Base-by-base conservation (phyloP, 225 moss, liverwort and hornwort species). In the Sphagnum contortum region DNA sequence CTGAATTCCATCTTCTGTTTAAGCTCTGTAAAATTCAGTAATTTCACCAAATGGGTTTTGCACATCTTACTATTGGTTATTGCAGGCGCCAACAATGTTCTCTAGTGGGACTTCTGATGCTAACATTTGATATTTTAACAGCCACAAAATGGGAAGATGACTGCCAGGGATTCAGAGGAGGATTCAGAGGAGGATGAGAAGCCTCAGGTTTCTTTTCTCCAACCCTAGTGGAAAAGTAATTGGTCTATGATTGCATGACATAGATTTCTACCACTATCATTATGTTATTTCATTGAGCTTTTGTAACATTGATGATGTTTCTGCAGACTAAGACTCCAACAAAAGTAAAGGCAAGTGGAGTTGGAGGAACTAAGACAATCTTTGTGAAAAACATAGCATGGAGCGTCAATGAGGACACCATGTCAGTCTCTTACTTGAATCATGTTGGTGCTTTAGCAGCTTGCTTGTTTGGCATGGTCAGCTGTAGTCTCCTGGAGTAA, bases 361-460 rank as follows among this genome's bases (percentile, higher is more conserved):
- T 69, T 8, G 88, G 73, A 68, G 93, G 93, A 44, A 86, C 80
- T 76, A 88, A 72, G 55, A 98, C 96, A 1, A 61, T 98, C 4
- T 93, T 92, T 44, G 80, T 98, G 66, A 89, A 83, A 75, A 98
- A 98, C 60, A 58, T 98, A 68, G 87, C 93, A 1, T 98, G 91
- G 91, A 87, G 82, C 4, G 80, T 66, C 0, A 68, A 57, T 4
- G 51, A 72, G 29, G 96, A 92, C 44, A 57, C 44, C 6, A 73
- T 98, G 96, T 95, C 71, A 66, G 86, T 72, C 29, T 29, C 29
- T 29, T 29, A 29, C 29, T 29, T 29, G 29, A 29, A 29, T 29
- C 29, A 29, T 29, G 29, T 29, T 29, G 29, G 29, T 29, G 29
- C 29, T 29, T 29, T 29, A 29, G 29, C 29, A 29, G 29, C 29